Conservation (phyloP, 306 rosid species). For the Cicer chorassanicum region DNA sequence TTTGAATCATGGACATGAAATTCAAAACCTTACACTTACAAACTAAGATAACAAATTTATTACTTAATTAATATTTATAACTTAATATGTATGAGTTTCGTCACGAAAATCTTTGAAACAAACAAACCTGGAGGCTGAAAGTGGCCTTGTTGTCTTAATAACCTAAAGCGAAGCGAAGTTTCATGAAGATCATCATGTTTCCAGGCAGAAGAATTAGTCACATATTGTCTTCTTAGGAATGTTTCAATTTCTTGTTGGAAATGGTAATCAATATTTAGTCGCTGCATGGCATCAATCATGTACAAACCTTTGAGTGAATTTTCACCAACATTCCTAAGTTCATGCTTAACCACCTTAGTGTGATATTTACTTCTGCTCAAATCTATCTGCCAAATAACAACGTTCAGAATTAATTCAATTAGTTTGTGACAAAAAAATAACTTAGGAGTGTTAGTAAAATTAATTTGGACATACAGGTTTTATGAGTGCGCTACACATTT, state of each 20-base stretch:
- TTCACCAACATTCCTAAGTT: constrained; percentile 26
- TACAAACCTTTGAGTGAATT: constrained; percentile 34
- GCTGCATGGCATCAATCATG: constrained; percentile 56
- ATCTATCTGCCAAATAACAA: constrained; percentile 26
- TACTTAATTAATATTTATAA: too few species aligned
- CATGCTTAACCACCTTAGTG: constrained; percentile 37
- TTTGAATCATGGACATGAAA: too few species aligned
- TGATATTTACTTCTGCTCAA: constrained; percentile 16
- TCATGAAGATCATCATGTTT: constrained; percentile 41
- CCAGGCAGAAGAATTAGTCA: neutral
- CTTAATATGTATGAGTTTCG: too few species aligned
- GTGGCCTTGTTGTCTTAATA: constrained; percentile 50
- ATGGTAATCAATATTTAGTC: constrained; percentile 52
- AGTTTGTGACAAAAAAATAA: neutral
- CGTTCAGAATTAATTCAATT: neutral
- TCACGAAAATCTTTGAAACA: too few species aligned
- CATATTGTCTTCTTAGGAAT: constrained; percentile 37
- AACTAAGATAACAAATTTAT: too few species aligned
- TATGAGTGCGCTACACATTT: neutral
- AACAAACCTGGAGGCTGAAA: constrained; percentile 40
- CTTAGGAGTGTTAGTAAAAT: neutral
- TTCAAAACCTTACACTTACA: too few species aligned
- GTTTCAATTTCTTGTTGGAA: constrained; percentile 55
- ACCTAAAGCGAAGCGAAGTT: constrained; percentile 43
- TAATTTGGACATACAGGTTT: constrained; percentile 26